Base-by-base conservation (phyloP, 2,329 filamentous ascomycete genomes). In the Colletotrichum sp. region DNA sequence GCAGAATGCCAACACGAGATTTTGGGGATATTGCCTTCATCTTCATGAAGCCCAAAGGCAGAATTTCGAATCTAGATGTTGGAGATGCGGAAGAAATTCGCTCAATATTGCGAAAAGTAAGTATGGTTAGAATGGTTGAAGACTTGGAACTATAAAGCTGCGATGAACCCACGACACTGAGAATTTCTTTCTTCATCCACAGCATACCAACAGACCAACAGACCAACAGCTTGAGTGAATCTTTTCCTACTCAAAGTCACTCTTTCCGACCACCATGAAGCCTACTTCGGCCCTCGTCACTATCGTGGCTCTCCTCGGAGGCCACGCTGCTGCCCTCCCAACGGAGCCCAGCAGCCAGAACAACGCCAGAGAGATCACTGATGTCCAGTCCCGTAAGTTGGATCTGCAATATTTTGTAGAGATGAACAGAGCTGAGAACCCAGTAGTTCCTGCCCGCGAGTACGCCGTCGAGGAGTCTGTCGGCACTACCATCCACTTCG, bases 321-420 rank as follows among this genome's bases (percentile, higher is more conserved):
- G 38, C 18, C 38, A n/a, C 18, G 38, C 18, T n/a, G 43, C 43
- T 48, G 5, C n/a, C 0, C 43, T 48, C 0, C 10, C 43, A 0
- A 3, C n/a, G 7, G 5, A 21, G 43, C 43, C n/a, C 2, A 3
- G 43, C 10, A 48, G 0, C 43, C n/a, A 21, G 18, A 48, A 48
- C n/a, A 48, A 48, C 0, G 5, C 43, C 43, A 4, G 43, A 21
- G 43, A 52, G 10, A 52, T 52, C 43, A 52, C 43, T 0, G n/a
- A 52, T 3, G 4, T 52, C 43, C 10, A 52, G 43, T 52, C 43
- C 7, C n/a, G 43, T 52, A 13, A 52, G n/a, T 52, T 6, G 4
- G 8, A 21, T 21, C 3, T 6, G 10, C 10, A 7, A 4, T 21
- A 13, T 13, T 10, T 3, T 4, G 13, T 1, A 13, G 4, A 8